Evolutionary conservation across 1,284 basidiomycete genomes (phyloP), one percentile per base, ranked within the genome.

Genomic region (Sphagnurus paluster): DNA sequence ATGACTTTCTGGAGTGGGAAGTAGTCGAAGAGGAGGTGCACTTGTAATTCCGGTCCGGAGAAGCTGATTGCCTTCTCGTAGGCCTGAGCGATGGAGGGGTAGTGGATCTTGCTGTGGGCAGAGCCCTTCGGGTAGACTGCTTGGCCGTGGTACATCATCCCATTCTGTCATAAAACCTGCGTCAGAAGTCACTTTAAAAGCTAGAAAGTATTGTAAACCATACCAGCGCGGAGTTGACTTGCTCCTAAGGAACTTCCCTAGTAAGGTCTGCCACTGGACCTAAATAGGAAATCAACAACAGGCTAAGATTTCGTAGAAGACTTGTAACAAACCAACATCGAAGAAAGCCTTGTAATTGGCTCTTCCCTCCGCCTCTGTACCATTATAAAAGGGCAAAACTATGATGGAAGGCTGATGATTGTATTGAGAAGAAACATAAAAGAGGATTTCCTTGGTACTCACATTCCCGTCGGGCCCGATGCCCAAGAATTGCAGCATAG

Each of bases 171-270:
- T 2, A 21, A 33, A 28, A 23, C 38, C 10, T 23, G 14, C n/a
- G n/a, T n/a, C n/a, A n/a, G 28, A 34, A 25, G 28, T 14, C 11
- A n/a, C 20, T 16, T 6, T 8, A 4, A 29, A 7, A 16, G 24
- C 14, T 13, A 19, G 28, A 14, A 6, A 25, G 24, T 2, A 26
- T 17, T 14, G 4, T 1, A 26, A n/a, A n/a, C n/a, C 39, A 37
- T 42, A 65, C 68, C 49, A 60, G 57, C 5, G 66, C 25, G 1
- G 49, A 40, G 49, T 79, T 79, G 11, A 79, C 38, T 36, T 66
- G 43, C 52, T 75, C 75, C 47, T 72, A 79, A 0, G 78, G 76
- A 0, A 75, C 63, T 56, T 77, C 71, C 26, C 57, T 48, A 2
- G 70, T 60, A 13, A 55, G 49, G 50, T 78, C 73, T 2, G 59